Evolutionary conservation across 768 basidiomycete genomes (phyloP).

Genomic region (Tylopilus cervinicoccineus): DNA sequence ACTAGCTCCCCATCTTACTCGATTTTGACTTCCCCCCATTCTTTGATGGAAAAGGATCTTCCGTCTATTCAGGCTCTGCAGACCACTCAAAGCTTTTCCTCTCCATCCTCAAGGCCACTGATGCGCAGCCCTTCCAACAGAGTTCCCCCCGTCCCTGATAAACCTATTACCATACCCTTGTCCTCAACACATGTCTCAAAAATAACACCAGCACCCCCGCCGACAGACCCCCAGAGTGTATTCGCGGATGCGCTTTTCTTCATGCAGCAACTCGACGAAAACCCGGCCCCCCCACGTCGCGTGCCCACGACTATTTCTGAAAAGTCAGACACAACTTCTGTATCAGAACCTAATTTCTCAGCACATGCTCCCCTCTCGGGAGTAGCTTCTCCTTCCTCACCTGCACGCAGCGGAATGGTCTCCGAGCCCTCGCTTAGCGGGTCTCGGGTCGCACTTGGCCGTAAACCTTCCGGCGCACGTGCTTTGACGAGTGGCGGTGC

Average conservation of each 20-base stretch:
- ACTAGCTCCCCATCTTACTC: constrained; percentile 27
- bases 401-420: constrained; percentile 21
- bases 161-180: constrained; percentile 16
- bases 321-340: constrained; percentile 36
- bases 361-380: constrained; percentile 20
- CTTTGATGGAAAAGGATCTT: constrained; percentile 30
- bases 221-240: constrained; percentile 34
- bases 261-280: constrained; percentile 55
- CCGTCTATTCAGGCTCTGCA: constrained; percentile 33
- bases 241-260: constrained; percentile 61
- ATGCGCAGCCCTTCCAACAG: constrained; percentile 9
- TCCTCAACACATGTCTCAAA: constrained; percentile 28
- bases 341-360: constrained; percentile 26
- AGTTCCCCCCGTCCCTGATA: constrained; percentile 29
- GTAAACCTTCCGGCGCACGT: constrained; percentile 84
- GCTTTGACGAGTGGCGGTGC: constrained; percentile 38
- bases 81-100: constrained; percentile 7
- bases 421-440: constrained; percentile 36
- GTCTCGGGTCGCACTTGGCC: constrained; percentile 40
- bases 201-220: constrained; percentile 13
- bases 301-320: constrained; percentile 44
- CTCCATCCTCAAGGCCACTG: constrained; percentile 10
- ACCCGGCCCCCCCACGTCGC: constrained; percentile 30
- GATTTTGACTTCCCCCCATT: constrained; percentile 36
- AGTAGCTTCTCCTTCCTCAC: constrained; percentile 19